Conservation (phyloP, 495 filamentous ascomycete species). For the Talaromyces liani region DNA sequence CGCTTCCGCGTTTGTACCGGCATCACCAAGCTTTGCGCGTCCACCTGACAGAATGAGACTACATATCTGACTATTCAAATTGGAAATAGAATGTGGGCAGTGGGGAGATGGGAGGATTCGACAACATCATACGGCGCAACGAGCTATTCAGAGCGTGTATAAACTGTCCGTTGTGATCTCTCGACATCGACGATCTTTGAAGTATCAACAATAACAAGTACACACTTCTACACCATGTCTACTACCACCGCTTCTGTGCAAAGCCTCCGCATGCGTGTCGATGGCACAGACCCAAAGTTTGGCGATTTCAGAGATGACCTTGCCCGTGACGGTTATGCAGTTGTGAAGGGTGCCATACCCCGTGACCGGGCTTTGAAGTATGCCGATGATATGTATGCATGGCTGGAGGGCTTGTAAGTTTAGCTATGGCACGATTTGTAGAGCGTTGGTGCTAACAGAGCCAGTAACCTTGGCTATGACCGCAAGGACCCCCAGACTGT, state of each 20-base stretch:
- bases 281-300: neutral
- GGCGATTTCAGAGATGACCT: slow-evolving; percentile 31
- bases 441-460: too few species aligned
- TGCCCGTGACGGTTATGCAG: slow-evolving; percentile 30
- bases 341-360: slow-evolving; percentile 39
- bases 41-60: neutral
- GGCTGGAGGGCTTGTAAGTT: slow-evolving; percentile 20
- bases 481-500: slow-evolving; percentile 30
- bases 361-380: slow-evolving; percentile 28
- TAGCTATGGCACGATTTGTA: too few species aligned
- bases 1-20: neutral
- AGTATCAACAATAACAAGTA: too few species aligned
- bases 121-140: neutral
- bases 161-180: too few species aligned
- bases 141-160: slow-evolving; percentile 8
- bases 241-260: too few species aligned
- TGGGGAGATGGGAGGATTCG: neutral
- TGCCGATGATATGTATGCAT: slow-evolving; percentile 25
- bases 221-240: too few species aligned
- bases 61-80: neutral
- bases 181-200: too few species aligned
- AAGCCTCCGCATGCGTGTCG: too few species aligned
- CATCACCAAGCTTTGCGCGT: neutral
- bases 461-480: slow-evolving; percentile 23
- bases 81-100: neutral